phyloP scores from a whole-genome alignment of 805 yeast species.

The Starmera caribaea region DNA sequence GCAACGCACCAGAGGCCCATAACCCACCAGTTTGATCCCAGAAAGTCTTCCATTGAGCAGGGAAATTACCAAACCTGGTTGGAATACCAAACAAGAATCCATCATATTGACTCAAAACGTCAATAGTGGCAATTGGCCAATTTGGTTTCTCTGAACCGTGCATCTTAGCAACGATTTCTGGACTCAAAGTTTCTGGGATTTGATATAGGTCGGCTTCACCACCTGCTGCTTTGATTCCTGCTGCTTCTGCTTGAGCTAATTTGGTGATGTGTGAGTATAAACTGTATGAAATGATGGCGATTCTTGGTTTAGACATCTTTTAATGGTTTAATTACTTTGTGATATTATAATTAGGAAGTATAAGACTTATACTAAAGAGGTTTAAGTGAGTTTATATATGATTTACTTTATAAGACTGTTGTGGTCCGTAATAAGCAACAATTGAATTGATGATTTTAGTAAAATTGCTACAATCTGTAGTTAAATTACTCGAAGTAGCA shows the following conservation, averaged over 20 bases:
- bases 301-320: constrained; percentile 16
- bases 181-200: constrained; percentile 68
- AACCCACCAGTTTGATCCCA: constrained; percentile 72
- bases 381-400: no score
- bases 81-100: constrained; percentile 74
- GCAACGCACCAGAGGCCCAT: constrained; percentile 62
- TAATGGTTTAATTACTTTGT: no score
- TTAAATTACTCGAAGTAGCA: no score
- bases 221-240: constrained; percentile 64
- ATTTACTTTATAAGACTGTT: no score
- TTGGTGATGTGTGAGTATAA: constrained; percentile 68
- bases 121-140: constrained; percentile 48
- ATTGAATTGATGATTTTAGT: no score
- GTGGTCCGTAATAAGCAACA: no score
- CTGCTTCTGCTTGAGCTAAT: constrained; percentile 59
- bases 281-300: constrained; percentile 62
- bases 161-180: constrained; percentile 49
- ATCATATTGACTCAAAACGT: constrained; percentile 52
- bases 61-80: constrained; percentile 67
- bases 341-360: no score
- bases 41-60: constrained; percentile 68
- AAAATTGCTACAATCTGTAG: no score
- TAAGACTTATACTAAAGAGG: no score
- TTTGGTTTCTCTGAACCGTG: constrained; percentile 56
- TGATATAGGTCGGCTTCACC: constrained; percentile 65